These are phyloP conservation scores for Pestalotiopsis sp. DNA, from an alignment of 2,329 filamentous ascomycete species.

Conservation along the genomic window DNA sequence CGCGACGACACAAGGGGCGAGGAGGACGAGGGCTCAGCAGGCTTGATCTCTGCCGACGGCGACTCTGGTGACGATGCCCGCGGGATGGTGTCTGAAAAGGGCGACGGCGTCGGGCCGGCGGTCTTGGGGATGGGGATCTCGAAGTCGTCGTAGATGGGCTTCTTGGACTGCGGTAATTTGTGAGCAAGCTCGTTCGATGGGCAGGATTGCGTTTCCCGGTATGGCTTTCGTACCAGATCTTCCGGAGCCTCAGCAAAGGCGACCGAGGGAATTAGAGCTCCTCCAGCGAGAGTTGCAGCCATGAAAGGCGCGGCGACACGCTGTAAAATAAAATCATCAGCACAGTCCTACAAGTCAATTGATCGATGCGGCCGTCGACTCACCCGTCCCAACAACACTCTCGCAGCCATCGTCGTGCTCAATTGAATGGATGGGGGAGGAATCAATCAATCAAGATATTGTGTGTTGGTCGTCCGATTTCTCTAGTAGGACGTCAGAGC, in stretches of 20 bases:
- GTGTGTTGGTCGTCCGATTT: conserved; percentile 16
- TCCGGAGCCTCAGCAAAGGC: conserved; percentile 50
- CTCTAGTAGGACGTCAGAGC: conserved; percentile 13
- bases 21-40: conserved; percentile 21
- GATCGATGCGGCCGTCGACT: conserved; percentile 21
- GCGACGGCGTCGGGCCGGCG: conserved; percentile 29
- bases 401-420: conserved; percentile 59
- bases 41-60: conserved; percentile 22
- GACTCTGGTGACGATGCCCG: conserved; percentile 25
- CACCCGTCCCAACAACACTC: conserved; percentile 62
- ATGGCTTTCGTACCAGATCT: conserved; percentile 24
- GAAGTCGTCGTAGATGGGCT: conserved; percentile 81
- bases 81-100: conserved; percentile 36
- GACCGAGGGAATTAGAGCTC: conserved; percentile 37
- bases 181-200: neutral
- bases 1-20: conserved; percentile 28
- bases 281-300: conserved; percentile 43
- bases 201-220: neutral
- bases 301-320: conserved; percentile 59
- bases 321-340: conserved; percentile 33
- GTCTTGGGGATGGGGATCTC: conserved; percentile 44
- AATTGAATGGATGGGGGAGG: conserved; percentile 40
- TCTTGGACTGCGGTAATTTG: conserved; percentile 46
- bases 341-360: conserved; percentile 18
- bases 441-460: conserved; percentile 13